These are phyloP conservation scores for Marasmius sp. DNA, from an alignment of 1,284 basidiomycete species.

Conservation along the genomic window DNA sequence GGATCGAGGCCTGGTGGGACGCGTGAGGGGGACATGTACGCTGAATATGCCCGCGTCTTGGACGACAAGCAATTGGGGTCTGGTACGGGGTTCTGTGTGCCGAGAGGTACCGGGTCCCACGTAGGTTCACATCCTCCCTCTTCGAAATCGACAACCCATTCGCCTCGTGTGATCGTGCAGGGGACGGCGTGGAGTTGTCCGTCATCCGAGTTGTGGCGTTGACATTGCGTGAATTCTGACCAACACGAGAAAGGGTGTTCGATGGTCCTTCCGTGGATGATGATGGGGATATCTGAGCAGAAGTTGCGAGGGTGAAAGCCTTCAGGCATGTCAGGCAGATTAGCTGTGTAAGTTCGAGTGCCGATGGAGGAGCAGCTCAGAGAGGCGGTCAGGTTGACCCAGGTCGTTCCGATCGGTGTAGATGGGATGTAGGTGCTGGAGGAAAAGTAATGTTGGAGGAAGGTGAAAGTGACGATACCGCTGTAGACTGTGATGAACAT, in stretches of 20 bases:
- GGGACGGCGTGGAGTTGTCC: background rate
- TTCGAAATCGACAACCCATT: constrained; percentile 25
- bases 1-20: background rate
- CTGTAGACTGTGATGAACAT: no score
- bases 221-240: constrained; percentile 9
- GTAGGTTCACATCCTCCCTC: constrained; percentile 4
- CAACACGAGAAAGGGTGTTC: background rate
- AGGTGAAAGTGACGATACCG: no score
- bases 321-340: background rate
- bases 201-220: background rate
- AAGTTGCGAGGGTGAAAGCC: background rate
- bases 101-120: background rate
- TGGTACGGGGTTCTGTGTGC: background rate
- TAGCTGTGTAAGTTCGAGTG: background rate
- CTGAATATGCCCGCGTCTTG: background rate
- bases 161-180: constrained; percentile 10
- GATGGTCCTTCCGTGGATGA: background rate
- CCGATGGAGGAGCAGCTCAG: background rate
- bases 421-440: no score
- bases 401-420: background rate
- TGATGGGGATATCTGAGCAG: background rate
- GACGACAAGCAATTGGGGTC: background rate
- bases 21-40: background rate
- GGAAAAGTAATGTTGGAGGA: no score
- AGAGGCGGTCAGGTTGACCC: background rate